phyloP scores from a whole-genome alignment of 1,284 basidiomycete genomes.

The Leccinum fallax region DNA sequence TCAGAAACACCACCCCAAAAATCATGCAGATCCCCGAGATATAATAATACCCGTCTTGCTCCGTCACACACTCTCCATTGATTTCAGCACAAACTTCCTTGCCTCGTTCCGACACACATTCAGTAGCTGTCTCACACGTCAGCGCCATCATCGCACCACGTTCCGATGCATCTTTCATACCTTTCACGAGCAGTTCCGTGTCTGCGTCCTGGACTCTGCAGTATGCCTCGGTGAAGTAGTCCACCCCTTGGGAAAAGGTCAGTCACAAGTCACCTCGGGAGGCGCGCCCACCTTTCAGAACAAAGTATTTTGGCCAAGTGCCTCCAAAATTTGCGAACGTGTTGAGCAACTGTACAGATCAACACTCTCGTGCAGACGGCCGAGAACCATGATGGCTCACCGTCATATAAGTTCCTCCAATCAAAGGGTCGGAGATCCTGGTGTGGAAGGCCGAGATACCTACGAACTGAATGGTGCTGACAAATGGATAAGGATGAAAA shows the following conservation, averaged over 20 bases:
- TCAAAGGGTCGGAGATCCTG: slow-evolving; percentile 93
- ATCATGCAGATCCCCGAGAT: slow-evolving; percentile 80
- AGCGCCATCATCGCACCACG: slow-evolving; percentile 2
- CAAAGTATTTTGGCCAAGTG: slow-evolving; percentile 96
- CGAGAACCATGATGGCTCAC: slow-evolving; percentile 46
- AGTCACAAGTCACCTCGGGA: slow-evolving; percentile 1
- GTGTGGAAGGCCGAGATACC: slow-evolving; percentile 99
- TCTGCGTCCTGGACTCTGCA: slow-evolving; percentile 69
- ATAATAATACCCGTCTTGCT: slow-evolving; percentile 92
- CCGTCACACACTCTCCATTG: slow-evolving; percentile 80
- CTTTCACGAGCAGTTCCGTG: slow-evolving; percentile 57
- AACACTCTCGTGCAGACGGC: slow-evolving; percentile 7
- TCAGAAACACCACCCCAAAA: slow-evolving; percentile 72
- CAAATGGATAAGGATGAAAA: slow-evolving; percentile 9
- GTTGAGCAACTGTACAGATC: slow-evolving; percentile 73
- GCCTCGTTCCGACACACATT: slow-evolving; percentile 91
- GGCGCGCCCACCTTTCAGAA: slow-evolving; percentile 77
- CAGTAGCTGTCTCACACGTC: slow-evolving; percentile 52
- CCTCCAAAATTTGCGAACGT: slow-evolving; percentile 98
- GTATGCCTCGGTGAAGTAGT: slow-evolving; percentile 81
- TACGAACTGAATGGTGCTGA: slow-evolving; percentile 95
- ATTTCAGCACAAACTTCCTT: slow-evolving; percentile 77
- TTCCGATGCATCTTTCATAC: slow-evolving; percentile 40
- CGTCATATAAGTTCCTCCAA: slow-evolving; percentile 99
- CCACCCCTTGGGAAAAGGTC: slow-evolving; percentile 61